Evolutionary conservation across 2,329 filamentous ascomycete genomes (phyloP), one percentile per base, ranked within the genome.

Genomic region (Pseudocercospora fijiensis): DNA sequence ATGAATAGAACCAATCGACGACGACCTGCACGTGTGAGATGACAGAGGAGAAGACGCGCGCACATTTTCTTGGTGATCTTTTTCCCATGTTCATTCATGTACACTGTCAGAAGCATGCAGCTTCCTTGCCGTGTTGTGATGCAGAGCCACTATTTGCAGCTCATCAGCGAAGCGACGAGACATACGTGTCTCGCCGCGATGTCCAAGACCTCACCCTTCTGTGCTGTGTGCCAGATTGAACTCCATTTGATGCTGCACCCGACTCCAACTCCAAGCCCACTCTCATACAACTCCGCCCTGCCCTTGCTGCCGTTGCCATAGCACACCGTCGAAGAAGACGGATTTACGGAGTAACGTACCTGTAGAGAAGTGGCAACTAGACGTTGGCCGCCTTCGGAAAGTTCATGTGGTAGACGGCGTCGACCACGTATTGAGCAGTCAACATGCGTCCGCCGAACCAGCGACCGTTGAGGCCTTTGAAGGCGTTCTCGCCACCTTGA

Each of bases 391-490:
- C 74, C 64, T 74, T 73, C 10, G 75, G 76, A 55, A 76, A 77
- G 65, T 72, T 76, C 70, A 73, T 74, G 67, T 75, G 95, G 87
- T 98, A 99, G 81, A 99, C 92, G 75, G 94, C 94, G 80, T 99
- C 95, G 78, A 98, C 94, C 81, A 99, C 92, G 78, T 93, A 95
- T 69, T 92, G 90, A 73, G 94, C 95, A 77, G 90, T 94, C 78
- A 99, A 96, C 83, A 91, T 92, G 75, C 89, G 87, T 74, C 91
- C 91, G 76, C 92, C 95, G 79, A 99, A 99, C 79, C 91, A 96
- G 76, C 95, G 89, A 75, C 95, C 95, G 79, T 99, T 98, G 67
- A 99, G 87, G 75, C 95, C 95, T 78, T 96, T 96, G 81, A 98
- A 96, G 73, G 95, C 95, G 77, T 97, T 98, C 80, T 97, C 92